A percentile compares a stretch with the other conserved stretches of the same genome.
Evolutionary conservation across 805 yeast species (phyloP).

Genomic region (Kuraishia borneana): DNA sequence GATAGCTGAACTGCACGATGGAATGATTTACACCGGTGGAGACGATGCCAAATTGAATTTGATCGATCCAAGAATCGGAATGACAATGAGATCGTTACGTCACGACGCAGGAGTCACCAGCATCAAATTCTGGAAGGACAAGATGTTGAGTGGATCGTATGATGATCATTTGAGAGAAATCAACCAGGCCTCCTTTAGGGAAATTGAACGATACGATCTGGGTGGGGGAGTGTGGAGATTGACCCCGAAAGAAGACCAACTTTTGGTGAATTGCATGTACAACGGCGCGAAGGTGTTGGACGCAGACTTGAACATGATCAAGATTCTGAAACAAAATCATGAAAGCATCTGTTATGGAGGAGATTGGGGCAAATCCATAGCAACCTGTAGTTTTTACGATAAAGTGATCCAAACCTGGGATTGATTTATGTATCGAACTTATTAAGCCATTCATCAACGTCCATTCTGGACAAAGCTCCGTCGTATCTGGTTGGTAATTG

Average conservation of each 20-base stretch:
- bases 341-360: slow-evolving; percentile 95
- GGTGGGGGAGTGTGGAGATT: slow-evolving; percentile 97
- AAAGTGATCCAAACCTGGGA: slow-evolving; percentile 69
- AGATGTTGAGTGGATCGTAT: slow-evolving; percentile 81
- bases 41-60: slow-evolving; percentile 72
- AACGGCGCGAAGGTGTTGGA: slow-evolving; percentile 73
- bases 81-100: slow-evolving; percentile 33
- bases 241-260: slow-evolving; percentile 39
- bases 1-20: slow-evolving; percentile 64
- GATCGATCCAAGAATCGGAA: slow-evolving; percentile 21
- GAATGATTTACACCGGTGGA: slow-evolving; percentile 77
- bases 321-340: slow-evolving; percentile 50
- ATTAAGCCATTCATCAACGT: slow-evolving; percentile 18
- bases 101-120: slow-evolving; percentile 92
- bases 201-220: slow-evolving; percentile 33
- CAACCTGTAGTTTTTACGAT: slow-evolving; percentile 91
- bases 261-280: slow-evolving; percentile 88
- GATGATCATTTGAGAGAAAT: slow-evolving; percentile 67
- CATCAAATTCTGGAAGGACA: slow-evolving; percentile 23
- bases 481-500: slow-evolving; percentile 42
- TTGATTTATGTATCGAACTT: neutral
- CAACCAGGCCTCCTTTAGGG: slow-evolving; percentile 35
- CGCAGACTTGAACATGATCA: slow-evolving; percentile 12
- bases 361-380: slow-evolving; percentile 61
- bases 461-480: neutral